phyloP scores from a whole-genome alignment of 2,329 filamentous ascomycete genomes.

The Colletotrichum lupini region DNA sequence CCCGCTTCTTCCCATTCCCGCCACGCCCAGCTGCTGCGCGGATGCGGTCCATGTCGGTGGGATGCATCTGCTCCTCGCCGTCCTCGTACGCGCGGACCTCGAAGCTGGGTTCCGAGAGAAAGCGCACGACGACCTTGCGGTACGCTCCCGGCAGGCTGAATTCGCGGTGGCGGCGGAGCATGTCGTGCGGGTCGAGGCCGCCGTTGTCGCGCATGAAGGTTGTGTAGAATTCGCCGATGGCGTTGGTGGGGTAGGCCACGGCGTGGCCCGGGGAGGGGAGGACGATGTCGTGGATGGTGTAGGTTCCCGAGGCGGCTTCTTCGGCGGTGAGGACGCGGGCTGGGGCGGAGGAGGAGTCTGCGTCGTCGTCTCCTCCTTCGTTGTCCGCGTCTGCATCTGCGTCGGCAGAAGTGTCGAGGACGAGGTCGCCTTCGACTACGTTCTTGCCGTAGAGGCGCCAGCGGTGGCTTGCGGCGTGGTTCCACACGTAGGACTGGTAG shows the following conservation, averaged over 20 bases:
- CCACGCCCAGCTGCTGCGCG: slow-evolving; percentile 50
- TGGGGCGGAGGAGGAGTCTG: slow-evolving; percentile 69
- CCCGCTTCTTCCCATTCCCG: slow-evolving; percentile 37
- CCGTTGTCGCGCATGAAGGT: slow-evolving; percentile 90
- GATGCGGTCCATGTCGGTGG: slow-evolving; percentile 84
- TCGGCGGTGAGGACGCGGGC: slow-evolving; percentile 79
- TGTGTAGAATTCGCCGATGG: slow-evolving; percentile 84
- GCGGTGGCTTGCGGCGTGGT: slow-evolving; percentile 82
- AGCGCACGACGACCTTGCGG: slow-evolving; percentile 82
- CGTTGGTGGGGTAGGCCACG: slow-evolving; percentile 86
- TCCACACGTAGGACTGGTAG: slow-evolving; percentile 96
- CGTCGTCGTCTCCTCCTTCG: slow-evolving; percentile 66
- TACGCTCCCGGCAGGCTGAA: slow-evolving; percentile 91
- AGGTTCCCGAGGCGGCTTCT: slow-evolving; percentile 82
- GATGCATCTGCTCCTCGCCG: slow-evolving; percentile 85
- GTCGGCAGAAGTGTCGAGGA: slow-evolving; percentile 62
- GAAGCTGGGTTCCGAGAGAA: slow-evolving; percentile 69
- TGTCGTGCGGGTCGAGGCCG: slow-evolving; percentile 81
- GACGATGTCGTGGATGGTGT: slow-evolving; percentile 87
- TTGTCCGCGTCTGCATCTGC: slow-evolving; percentile 58
- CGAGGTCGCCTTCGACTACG: slow-evolving; percentile 87
- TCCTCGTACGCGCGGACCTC: slow-evolving; percentile 77
- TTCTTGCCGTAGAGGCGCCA: slow-evolving; percentile 79
- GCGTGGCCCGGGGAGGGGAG: slow-evolving; percentile 94
- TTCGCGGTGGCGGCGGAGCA: slow-evolving; percentile 88